Percentiles rank a stretch among this genome's conserved stretches.
Conservation (phyloP, 441 rosid genomes). For the Erodium trifolium region DNA sequence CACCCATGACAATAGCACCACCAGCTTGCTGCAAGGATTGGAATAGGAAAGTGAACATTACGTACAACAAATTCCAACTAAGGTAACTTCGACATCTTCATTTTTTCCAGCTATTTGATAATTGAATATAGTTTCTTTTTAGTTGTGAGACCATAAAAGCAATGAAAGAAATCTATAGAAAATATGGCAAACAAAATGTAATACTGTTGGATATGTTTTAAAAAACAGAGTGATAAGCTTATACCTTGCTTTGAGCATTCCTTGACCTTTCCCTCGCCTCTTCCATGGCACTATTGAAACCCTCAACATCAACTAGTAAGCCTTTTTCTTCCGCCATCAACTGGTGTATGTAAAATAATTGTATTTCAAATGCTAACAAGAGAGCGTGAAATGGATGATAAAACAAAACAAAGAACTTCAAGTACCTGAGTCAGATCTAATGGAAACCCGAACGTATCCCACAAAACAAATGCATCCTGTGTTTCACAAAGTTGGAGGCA, state of each 20-base stretch:
- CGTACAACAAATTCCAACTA: not conserved
- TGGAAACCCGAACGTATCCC: slow-evolving; percentile 98
- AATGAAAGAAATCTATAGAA: not conserved
- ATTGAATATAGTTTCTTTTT: not conserved
- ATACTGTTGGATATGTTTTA: not conserved
- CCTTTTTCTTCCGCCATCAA: slow-evolving; percentile 97
- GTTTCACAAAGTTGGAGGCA: slow-evolving; percentile 20
- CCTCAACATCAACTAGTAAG: slow-evolving; percentile 66
- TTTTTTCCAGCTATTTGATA: not conserved
- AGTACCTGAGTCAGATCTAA: slow-evolving; percentile 91
- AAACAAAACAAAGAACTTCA: slow-evolving; percentile 8
- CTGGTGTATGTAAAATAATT: slow-evolving; percentile 32
- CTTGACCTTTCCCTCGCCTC: slow-evolving; percentile 97
- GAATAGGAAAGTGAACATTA: slow-evolving; percentile 15
- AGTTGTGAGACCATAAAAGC: not conserved
- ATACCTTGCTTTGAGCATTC: slow-evolving; percentile 81
- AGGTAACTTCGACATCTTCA: not conserved
- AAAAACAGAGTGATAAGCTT: not conserved
- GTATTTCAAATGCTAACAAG: slow-evolving; percentile 15
- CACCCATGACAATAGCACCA: slow-evolving; percentile 83
- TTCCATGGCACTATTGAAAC: slow-evolving; percentile 74
- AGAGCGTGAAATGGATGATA: not conserved
- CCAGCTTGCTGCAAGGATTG: slow-evolving; percentile 64
- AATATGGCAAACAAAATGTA: not conserved
- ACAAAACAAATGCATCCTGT: slow-evolving; percentile 92